Evolutionary conservation across 1,139 yeast species (phyloP).

Genomic region (Debaryomycetaceae sp.): DNA sequence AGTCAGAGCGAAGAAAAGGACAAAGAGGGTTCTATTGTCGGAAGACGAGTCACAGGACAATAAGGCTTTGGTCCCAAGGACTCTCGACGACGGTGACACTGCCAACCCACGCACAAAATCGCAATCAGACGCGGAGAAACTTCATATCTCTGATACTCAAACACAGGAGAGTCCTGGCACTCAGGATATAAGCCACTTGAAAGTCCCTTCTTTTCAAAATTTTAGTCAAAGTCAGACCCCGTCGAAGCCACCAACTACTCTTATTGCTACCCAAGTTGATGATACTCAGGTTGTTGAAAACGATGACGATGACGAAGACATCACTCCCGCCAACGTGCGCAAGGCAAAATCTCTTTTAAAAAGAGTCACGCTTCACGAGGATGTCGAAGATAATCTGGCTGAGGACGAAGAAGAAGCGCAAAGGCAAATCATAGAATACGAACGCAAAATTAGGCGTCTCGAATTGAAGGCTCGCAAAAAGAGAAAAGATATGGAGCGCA

Average conservation of each 20-base stretch:
- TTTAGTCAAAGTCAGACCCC: conserved; percentile 14
- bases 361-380: conserved; percentile 15
- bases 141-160: conserved; percentile 6
- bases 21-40: conserved; percentile 10
- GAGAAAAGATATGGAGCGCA: conserved; percentile 47
- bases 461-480: conserved; percentile 34
- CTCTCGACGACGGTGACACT: too few relatives aligned
- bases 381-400: conserved; percentile 13
- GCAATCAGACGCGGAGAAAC: too few relatives aligned
- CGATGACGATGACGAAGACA: conserved; percentile 24
- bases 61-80: too few relatives aligned
- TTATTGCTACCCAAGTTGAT: conserved; percentile 17
- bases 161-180: not conserved
- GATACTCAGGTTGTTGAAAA: conserved; percentile 2
- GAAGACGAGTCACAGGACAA: too few relatives aligned
- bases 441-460: conserved; percentile 34
- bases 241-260: conserved; percentile 11
- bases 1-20: conserved; percentile 9
- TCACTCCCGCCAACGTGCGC: conserved; percentile 24
- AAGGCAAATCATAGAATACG: conserved; percentile 30
- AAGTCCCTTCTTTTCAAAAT: conserved; percentile 23
- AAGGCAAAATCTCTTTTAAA: conserved; percentile 21
- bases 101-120: too few relatives aligned
- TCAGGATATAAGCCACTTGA: conserved; percentile 8
- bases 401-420: conserved; percentile 25